Percentiles rank a stretch among this genome's conserved stretches.
These are phyloP conservation scores for Cyberlindnera galapagoensis DNA, from an alignment of 805 yeast species.

Conservation along the genomic window DNA sequence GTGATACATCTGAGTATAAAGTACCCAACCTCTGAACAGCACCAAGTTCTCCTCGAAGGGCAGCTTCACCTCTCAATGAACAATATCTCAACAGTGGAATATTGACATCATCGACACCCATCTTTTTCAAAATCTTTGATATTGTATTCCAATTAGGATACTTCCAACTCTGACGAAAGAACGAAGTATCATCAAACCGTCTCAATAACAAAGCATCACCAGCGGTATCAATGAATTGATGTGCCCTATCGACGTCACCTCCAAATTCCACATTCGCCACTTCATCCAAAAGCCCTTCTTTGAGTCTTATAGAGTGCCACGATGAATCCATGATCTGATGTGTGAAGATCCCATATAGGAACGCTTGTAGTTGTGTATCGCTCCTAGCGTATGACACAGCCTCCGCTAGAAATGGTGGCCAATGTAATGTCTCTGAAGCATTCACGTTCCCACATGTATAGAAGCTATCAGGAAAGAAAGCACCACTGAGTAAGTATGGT, in stretches of 20 bases:
- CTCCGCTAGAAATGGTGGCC: slow-evolving; percentile 56
- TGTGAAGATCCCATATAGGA: slow-evolving; percentile 49
- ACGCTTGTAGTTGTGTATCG: slow-evolving; percentile 37
- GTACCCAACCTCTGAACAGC: slow-evolving; percentile 4
- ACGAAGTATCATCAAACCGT: slow-evolving; percentile 25
- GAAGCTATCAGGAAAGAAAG: slow-evolving; percentile 66
- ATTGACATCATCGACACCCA: slow-evolving; percentile 28
- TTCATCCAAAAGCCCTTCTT: slow-evolving; percentile 48
- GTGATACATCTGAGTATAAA: slow-evolving; percentile 28
- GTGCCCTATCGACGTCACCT: slow-evolving; percentile 44
- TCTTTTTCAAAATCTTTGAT: slow-evolving; percentile 30
- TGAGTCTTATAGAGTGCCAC: slow-evolving; percentile 58
- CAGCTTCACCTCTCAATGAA: slow-evolving; percentile 49
- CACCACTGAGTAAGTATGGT: slow-evolving; percentile 45
- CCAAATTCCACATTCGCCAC: slow-evolving; percentile 48
- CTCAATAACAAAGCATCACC: slow-evolving; percentile 52
- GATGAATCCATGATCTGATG: slow-evolving; percentile 62
- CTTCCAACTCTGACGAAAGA: slow-evolving; percentile 31
- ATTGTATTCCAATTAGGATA: slow-evolving; percentile 37
- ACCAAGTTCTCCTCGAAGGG: slow-evolving; percentile 39
- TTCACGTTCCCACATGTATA: slow-evolving; percentile 48
- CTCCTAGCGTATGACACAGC: slow-evolving; percentile 37
- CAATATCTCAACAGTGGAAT: slow-evolving; percentile 37
- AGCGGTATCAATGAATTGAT: slow-evolving; percentile 50
- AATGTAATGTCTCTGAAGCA: slow-evolving; percentile 58